phyloP scores from a whole-genome alignment of 2,329 filamentous ascomycete species.

The Xylaria sp. region DNA sequence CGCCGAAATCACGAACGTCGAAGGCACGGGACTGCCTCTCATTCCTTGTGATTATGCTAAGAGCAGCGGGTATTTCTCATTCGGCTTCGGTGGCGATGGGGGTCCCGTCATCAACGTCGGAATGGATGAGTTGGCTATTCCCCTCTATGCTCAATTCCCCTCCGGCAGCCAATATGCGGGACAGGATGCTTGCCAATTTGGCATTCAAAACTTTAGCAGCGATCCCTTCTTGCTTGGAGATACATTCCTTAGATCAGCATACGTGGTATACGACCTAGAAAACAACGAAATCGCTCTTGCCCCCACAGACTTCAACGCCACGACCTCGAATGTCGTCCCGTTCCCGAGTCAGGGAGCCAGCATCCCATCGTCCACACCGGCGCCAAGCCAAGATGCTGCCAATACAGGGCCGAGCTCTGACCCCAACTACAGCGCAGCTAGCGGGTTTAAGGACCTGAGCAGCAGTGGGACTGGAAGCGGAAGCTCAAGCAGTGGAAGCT shows the following conservation, averaged over 20 bases:
- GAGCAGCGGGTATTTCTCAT: constrained; percentile 62
- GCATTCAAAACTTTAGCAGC: constrained; percentile 63
- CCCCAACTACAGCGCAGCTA: constrained; percentile 52
- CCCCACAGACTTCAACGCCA: constrained; percentile 66
- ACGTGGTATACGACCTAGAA: constrained; percentile 69
- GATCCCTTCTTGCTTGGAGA: constrained; percentile 64
- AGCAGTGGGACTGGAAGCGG: constrained; percentile 7
- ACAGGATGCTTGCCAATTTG: constrained; percentile 64
- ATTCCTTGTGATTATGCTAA: constrained; percentile 62
- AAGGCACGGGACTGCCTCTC: constrained; percentile 54
- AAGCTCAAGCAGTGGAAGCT: neutral
- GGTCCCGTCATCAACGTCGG: constrained; percentile 63
- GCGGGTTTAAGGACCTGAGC: constrained; percentile 51
- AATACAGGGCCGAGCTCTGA: constrained; percentile 24
- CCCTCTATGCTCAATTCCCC: constrained; percentile 55
- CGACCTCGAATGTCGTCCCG: constrained; percentile 60
- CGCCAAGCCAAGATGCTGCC: constrained; percentile 52
- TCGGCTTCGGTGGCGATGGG: constrained; percentile 62
- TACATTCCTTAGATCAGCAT: constrained; percentile 69
- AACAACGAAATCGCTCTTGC: constrained; percentile 68
- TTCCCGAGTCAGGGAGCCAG: constrained; percentile 61
- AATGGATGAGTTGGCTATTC: constrained; percentile 68
- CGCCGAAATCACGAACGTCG: constrained; percentile 61
- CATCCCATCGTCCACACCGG: constrained; percentile 63
- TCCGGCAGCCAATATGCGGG: constrained; percentile 59